Conservation (phyloP, 371 early-diverging fungal genomes). For the Batrachochytrium dendrobatidis region DNA sequence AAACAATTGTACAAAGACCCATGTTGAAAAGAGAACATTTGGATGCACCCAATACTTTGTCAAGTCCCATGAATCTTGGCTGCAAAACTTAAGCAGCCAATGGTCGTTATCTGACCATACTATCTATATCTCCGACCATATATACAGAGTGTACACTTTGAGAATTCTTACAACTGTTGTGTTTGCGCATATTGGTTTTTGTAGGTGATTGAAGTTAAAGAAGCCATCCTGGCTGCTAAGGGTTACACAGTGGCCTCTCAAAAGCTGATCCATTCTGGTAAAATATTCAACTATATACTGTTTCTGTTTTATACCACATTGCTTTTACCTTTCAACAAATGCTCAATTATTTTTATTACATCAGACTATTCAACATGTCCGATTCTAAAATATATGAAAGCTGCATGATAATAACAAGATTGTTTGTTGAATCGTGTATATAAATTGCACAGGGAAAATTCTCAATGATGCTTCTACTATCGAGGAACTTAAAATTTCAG, state of each 20-base stretch:
- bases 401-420: no score
- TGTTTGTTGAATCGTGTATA: no score
- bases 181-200: background rate
- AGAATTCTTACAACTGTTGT: background rate
- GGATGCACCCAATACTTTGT: no score
- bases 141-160: background rate
- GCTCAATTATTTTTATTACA: no score
- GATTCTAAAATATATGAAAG: no score
- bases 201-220: conserved; percentile 55
- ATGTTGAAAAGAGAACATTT: background rate
- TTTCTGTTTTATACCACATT: no score
- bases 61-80: background rate
- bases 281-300: background rate
- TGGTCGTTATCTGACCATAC: background rate
- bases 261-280: conserved; percentile 83
- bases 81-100: background rate
- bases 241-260: conserved; percentile 63
- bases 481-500: conserved; percentile 66
- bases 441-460: conserved; percentile 92
- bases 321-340: no score
- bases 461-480: conserved; percentile 73
- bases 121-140: background rate
- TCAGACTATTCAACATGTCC: no score
- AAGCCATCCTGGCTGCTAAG: conserved; percentile 63
- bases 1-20: background rate